Base-by-base conservation (phyloP, 2,329 filamentous ascomycete species). In the Iodosphaeria phyllophila region DNA sequence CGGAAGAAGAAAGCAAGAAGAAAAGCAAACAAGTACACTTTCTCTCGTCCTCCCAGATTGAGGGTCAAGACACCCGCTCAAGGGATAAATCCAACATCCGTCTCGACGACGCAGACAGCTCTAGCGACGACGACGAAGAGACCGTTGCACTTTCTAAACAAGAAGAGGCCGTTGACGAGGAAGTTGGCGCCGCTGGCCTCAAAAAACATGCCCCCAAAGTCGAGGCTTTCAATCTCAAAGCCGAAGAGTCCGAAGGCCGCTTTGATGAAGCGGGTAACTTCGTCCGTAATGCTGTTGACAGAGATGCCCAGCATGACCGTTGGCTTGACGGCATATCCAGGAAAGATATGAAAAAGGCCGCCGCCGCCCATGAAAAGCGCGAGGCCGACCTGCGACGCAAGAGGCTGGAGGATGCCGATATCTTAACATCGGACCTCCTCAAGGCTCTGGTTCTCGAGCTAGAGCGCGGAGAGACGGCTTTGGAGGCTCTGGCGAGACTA, bases 251-350 rank as follows among this genome's bases (percentile, higher is more conserved):
- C 42, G 86, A 95, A 37, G 89, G 89, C 1, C 65, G 72, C 8
- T 98, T 93, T 40, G 89, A 98, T 44, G 77, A 89, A 37, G 58
- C 73, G 2, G 86, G 86, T 7, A 98, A 95, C 47, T 98, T 73
- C 45, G 70, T 98, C 22, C 71, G 89, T 28, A 91, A 91, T 48
- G 84, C 84, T 1, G 66, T 56, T 6, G 89, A 98, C 39, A 80
- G 82, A 1, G 83, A 95, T 37, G 80, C 84, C 1, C 68, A 78
- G 13, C 83, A 98, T 47, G 89, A 98, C 51, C 66, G 65, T 16
- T 98, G 89, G 89, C 54, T 98, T 12, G 78, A 92, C 22, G 89
- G 89, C 0, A 56, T 93, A 12, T 89, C 76, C 36, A 93, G 92
- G 47, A 92, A 86, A 48, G 83, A 93, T 30, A 92, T 95, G 61